Evolutionary conservation across 345 rosid genomes (phyloP), one percentile per base, ranked within the genome.

Genomic region (Diplotaxis tenuifolia): DNA sequence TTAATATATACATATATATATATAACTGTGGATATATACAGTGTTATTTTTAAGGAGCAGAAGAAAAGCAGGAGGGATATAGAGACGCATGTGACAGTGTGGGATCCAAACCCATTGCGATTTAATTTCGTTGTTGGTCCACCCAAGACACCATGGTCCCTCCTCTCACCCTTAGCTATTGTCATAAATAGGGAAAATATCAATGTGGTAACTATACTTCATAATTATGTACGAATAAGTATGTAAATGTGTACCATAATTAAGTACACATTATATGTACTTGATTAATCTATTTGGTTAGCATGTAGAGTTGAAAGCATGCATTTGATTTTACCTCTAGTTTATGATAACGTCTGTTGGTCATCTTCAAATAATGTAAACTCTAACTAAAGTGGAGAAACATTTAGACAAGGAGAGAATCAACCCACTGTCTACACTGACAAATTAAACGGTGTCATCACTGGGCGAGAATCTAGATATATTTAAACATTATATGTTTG

Each of bases 141-240:
- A 83, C 82, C 66, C 78, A 47, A 73, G 87, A 79, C 87, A 89
- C 40, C 10, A 72, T 79, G 88, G 95, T 73, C 90, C 91, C 79
- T 31, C 77, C 25, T 74, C 21, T 77, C 58, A 42, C 49, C 72
- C 72, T 23, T 25, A 9, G 47, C 63, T 50, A 18, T 27, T 56
- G 1, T 15, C 71, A 77, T 60, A 49, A 9, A 70, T 9, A 56
- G 38, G 8, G 3, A 52, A 74, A 55, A 63, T 63, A 76, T 70
- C 52, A 76, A 56, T 64, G 57, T 50, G 55, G 72, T 72, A 77
- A 60, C 29, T 59, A 59, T 52, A 27, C 31, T 59, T 59, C 20
- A 54, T 77, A n/a, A 18, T 71, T 58, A 65, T 67, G 76, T 77
- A 77, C 80, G 67, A 59, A 63, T 19, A 56, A 6, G 50, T 70